Conservation (phyloP, 495 filamentous ascomycete genomes). For the Annulohypoxylon stygium region DNA sequence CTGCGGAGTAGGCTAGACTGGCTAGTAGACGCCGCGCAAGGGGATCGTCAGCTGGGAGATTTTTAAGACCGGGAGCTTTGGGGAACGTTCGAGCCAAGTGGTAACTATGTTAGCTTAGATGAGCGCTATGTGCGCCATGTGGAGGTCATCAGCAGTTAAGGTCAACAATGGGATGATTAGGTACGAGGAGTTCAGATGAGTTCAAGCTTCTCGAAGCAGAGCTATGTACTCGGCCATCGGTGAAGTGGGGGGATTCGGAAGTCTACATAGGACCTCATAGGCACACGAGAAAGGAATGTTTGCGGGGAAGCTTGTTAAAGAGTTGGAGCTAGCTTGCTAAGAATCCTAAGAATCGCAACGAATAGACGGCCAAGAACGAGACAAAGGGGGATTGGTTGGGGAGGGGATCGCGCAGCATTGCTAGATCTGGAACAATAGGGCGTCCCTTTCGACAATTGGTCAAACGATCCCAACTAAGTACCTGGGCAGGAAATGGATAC, state of each 20-base stretch:
- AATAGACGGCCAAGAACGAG: constrained; percentile 30
- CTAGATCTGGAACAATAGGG: constrained; percentile 40
- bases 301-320: constrained; percentile 46
- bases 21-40: constrained; percentile 31
- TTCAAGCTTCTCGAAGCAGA: constrained; percentile 3
- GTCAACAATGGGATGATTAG: constrained; percentile 9
- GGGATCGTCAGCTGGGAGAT: constrained; percentile 28
- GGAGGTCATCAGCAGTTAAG: background rate
- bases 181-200: background rate
- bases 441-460: constrained; percentile 29
- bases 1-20: constrained; percentile 12
- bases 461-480: constrained; percentile 35
- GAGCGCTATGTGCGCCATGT: constrained; percentile 9
- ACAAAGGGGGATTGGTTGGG: constrained; percentile 14
- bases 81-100: background rate
- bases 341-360: constrained; percentile 19
- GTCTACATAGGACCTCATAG: constrained; percentile 6
- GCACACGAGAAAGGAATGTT: constrained; percentile 19
- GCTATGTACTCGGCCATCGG: constrained; percentile 45
- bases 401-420: constrained; percentile 33
- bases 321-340: constrained; percentile 31
- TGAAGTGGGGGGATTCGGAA: constrained; percentile 44
- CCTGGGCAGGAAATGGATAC: constrained; percentile 32
- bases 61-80: constrained; percentile 8
- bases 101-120: constrained; percentile 16